Evolutionary conservation across 129 eudicot species (phyloP), one percentile per base, ranked within the genome.

Genomic region (Helianthus tuberosus): DNA sequence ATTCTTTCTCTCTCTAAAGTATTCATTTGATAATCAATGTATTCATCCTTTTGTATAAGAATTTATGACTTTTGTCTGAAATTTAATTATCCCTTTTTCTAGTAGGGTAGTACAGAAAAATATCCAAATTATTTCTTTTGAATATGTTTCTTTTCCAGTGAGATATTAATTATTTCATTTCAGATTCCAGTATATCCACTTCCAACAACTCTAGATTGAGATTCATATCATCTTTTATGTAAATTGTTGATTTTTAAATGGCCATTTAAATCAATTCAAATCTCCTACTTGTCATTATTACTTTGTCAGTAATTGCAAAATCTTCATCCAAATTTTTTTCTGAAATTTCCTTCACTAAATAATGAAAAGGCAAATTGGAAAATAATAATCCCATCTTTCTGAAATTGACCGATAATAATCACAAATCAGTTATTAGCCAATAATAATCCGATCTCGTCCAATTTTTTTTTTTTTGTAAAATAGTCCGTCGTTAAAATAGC

Each of bases 181-280:
- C 66, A 63, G 25, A 66, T 75, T 66, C 15, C 44, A 20, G 74
- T 76, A 66, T 57, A 78, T 78, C 66, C 54, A n/a, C 63, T 71
- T 70, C 48, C 72, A 77, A 70, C 77, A 62, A 70, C 77, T 77
- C 23, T 70, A 41, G 77, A 71, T 78, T 78, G 72, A 78, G 72
- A 72, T 69, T 69, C 76, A 69, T 61, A 70, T 15, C 76, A 29
- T 16, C 71, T 71, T 77, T 55, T 25, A 57, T 20, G 38, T 53
- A 27, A 44, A 23, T 25, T 15, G 6, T 39, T 39, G 7, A 5
- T 20, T 20, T 39, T 39, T 39, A 39, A 39, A 5, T 39, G 46
- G 8, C 8, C 46, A 39, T 39, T 64, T 64, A 10, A 36, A 75
- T 75, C 79, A 75, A 35, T 16, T 64, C 51, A 64, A 36, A 75